These are phyloP conservation scores for Candida multigemmis DNA, from an alignment of 805 yeast species.

Conservation along the genomic window DNA sequence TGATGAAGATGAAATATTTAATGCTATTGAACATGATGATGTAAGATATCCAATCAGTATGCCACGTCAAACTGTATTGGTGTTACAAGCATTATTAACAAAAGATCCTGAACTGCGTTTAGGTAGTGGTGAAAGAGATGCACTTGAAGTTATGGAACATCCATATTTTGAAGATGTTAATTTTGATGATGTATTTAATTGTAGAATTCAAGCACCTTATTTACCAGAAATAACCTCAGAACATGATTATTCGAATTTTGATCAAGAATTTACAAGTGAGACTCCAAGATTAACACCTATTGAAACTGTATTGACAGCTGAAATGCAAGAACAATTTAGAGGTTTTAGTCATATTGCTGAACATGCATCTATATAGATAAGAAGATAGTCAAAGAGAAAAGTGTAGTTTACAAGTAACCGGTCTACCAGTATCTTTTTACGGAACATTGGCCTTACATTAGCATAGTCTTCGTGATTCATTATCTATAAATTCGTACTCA, in stretches of 20 bases:
- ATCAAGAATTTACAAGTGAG: constrained; percentile 89
- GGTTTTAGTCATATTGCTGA: constrained; percentile 89
- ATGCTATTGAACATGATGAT: constrained; percentile 93
- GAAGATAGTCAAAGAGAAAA: too few species aligned
- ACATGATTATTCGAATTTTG: constrained; percentile 88
- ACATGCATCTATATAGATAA: constrained; percentile 32
- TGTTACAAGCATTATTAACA: constrained; percentile 82
- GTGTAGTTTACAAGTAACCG: too few species aligned
- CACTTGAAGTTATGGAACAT: constrained; percentile 90
- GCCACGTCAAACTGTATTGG: constrained; percentile 94
- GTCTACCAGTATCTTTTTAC: too few species aligned
- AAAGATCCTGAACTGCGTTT: constrained; percentile 80
- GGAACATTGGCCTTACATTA: too few species aligned
- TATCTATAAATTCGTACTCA: too few species aligned
- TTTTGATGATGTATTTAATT: constrained; percentile 74
- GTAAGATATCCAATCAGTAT: constrained; percentile 94
- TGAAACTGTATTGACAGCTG: constrained; percentile 73
- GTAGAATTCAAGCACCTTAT: constrained; percentile 79
- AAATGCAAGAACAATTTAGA: constrained; percentile 93
- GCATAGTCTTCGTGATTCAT: too few species aligned
- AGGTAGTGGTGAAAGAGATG: constrained; percentile 85
- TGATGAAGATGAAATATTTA: constrained; percentile 93
- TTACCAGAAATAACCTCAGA: constrained; percentile 81
- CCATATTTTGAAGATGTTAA: constrained; percentile 85
- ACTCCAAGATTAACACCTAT: constrained; percentile 94